Evolutionary conservation across 306 rosid genomes (phyloP).

Genomic region (Vachellia pachyceras): DNA sequence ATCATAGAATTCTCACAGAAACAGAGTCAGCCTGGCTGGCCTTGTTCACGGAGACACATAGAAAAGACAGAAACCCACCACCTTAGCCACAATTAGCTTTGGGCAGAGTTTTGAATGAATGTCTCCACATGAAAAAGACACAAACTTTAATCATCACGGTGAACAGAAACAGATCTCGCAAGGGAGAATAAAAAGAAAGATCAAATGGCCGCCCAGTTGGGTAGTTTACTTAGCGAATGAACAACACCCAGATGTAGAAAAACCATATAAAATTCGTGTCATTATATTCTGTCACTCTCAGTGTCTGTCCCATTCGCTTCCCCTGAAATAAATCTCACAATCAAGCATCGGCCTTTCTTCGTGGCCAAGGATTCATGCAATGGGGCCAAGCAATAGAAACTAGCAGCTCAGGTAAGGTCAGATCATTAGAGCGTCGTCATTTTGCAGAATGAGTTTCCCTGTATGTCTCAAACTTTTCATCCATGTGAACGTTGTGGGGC

Average conservation of each 20-base stretch:
- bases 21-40: slow-evolving; percentile 37
- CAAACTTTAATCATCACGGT: slow-evolving; percentile 46
- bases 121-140: slow-evolving; percentile 39
- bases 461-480: slow-evolving; percentile 19
- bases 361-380: slow-evolving; percentile 62
- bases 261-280: slow-evolving; percentile 41
- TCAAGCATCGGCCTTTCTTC: slow-evolving; percentile 47
- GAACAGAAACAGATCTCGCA: slow-evolving; percentile 37
- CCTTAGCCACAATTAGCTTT: neutral
- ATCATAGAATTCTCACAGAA: slow-evolving; percentile 36
- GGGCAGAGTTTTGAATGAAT: slow-evolving; percentile 30
- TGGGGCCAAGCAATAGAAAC: slow-evolving; percentile 53
- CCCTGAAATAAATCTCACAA: slow-evolving; percentile 38
- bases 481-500: slow-evolving; percentile 7
- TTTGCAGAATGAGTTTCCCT: slow-evolving; percentile 27
- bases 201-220: slow-evolving; percentile 24
- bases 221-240: slow-evolving; percentile 55
- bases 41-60: slow-evolving; percentile 14
- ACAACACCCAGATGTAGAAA: slow-evolving; percentile 49
- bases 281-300: slow-evolving; percentile 22
- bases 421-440: neutral
- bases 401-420: slow-evolving; percentile 16
- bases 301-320: slow-evolving; percentile 45
- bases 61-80: slow-evolving; percentile 31
- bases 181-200: slow-evolving; percentile 15